phyloP scores from a whole-genome alignment of 2,329 filamentous ascomycete species.

The Botrytis sinoallii region DNA sequence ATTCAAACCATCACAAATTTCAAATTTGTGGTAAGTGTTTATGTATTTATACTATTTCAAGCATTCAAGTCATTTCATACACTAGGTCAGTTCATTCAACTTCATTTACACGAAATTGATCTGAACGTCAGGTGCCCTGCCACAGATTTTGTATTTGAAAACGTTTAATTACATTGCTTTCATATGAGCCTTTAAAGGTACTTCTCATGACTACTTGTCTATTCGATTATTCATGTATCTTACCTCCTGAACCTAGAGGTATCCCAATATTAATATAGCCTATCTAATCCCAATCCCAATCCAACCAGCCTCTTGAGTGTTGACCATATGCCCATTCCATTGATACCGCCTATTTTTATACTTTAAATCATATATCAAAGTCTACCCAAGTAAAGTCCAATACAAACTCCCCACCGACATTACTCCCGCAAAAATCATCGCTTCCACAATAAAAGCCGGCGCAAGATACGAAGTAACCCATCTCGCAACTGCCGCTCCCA shows the following conservation, averaged over 20 bases:
- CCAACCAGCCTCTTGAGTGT: not conserved
- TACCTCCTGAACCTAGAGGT: not conserved
- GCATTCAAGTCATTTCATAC: not conserved
- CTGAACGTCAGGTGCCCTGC: not conserved
- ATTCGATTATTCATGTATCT: not conserved
- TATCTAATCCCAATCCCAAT: not conserved
- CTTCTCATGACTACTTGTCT: not conserved
- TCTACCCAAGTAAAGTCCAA: conserved; percentile 18
- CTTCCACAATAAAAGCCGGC: conserved; percentile 18
- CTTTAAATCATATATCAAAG: not conserved
- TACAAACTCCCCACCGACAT: conserved; percentile 20
- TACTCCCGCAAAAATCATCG: conserved; percentile 18
- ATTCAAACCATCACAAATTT: not conserved
- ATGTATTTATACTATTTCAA: not conserved
- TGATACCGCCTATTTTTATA: not conserved
- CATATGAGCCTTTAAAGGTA: not conserved
- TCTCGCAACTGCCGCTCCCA: conserved; percentile 21
- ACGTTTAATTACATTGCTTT: not conserved
- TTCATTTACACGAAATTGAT: accelerated
- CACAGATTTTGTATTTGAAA: not conserved
- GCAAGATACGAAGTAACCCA: conserved; percentile 12
- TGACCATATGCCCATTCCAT: not conserved
- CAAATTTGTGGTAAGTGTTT: accelerated
- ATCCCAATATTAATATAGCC: not conserved
- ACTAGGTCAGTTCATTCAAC: not conserved